phyloP scores from a whole-genome alignment of 345 rosid genomes.

The Psidium friedrichsthalianum region DNA sequence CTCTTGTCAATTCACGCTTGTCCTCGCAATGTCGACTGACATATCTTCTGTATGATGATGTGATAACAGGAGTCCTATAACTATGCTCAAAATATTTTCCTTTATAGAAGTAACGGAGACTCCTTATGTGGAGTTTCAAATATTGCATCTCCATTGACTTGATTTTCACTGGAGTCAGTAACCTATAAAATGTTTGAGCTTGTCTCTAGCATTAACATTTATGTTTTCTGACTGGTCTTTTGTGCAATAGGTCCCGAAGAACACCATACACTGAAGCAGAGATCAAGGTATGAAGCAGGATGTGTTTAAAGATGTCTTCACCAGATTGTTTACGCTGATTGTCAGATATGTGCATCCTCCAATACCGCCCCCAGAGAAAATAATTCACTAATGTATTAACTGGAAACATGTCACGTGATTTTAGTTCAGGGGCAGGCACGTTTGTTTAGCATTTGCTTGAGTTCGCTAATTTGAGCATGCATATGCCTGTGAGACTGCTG shows the following conservation, averaged over 20 bases:
- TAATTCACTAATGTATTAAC: neutral
- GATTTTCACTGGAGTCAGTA: neutral
- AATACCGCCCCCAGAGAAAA: neutral
- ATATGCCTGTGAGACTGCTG: neutral
- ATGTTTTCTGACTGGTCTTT: neutral
- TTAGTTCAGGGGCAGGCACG: neutral
- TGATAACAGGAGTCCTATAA: neutral
- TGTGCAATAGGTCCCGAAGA: constrained; percentile 1
- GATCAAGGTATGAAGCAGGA: constrained; percentile 4
- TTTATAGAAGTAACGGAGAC: neutral
- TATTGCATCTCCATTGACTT: neutral
- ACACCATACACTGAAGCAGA: constrained; percentile 10
- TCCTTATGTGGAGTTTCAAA: neutral
- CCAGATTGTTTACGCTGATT: neutral
- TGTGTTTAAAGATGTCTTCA: neutral
- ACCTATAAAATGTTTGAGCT: neutral
- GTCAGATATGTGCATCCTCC: neutral
- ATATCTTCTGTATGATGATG: neutral
- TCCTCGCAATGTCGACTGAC: neutral
- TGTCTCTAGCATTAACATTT: neutral
- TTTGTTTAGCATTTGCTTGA: neutral
- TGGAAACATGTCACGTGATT: neutral
- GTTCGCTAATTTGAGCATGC: neutral
- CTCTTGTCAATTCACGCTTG: neutral
- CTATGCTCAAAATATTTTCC: neutral